phyloP scores from a whole-genome alignment of 2,329 filamentous ascomycete species.

The Cladophialophora psammophila region DNA sequence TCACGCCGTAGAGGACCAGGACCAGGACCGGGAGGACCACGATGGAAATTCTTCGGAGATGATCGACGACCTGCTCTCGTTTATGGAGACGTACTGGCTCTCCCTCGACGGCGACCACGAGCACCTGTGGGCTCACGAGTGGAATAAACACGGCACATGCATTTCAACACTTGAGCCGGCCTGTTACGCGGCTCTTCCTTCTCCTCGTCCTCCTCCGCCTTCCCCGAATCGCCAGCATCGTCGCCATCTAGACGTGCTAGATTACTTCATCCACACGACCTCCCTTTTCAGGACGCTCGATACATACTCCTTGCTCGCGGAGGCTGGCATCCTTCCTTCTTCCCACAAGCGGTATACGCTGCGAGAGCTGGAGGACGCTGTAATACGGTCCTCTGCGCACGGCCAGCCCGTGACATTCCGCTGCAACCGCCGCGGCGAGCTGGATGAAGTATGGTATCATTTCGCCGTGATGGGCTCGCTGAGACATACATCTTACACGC shows the following conservation, averaged over 20 bases:
- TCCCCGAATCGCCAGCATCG: neutral
- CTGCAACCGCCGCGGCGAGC: conserved; percentile 59
- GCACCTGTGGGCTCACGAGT: conserved; percentile 76
- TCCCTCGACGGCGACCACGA: conserved; percentile 70
- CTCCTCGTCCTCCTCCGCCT: conserved; percentile 56
- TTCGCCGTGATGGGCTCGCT: conserved; percentile 64
- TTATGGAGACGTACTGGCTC: conserved; percentile 77
- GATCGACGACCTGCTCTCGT: conserved; percentile 62
- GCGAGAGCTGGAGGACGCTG: conserved; percentile 65
- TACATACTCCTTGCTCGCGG: conserved; percentile 68
- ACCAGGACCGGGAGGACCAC: neutral
- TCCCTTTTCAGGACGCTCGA: conserved; percentile 71
- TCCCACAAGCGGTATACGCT: conserved; percentile 64
- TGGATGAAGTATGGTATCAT: conserved; percentile 68
- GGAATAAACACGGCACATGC: conserved; percentile 78
- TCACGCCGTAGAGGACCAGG: conserved; percentile 3
- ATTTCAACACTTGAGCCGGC: conserved; percentile 66
- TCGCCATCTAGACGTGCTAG: conserved; percentile 64
- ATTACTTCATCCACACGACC: conserved; percentile 73
- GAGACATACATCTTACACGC: conserved; percentile 33
- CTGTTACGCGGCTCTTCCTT: conserved; percentile 68
- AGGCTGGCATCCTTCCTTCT: conserved; percentile 66
- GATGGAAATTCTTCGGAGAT: neutral
- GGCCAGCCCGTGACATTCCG: conserved; percentile 66
- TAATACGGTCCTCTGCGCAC: conserved; percentile 58